These are phyloP conservation scores for Podospora sp. DNA, from an alignment of 495 filamentous ascomycete genomes.

Conservation along the genomic window DNA sequence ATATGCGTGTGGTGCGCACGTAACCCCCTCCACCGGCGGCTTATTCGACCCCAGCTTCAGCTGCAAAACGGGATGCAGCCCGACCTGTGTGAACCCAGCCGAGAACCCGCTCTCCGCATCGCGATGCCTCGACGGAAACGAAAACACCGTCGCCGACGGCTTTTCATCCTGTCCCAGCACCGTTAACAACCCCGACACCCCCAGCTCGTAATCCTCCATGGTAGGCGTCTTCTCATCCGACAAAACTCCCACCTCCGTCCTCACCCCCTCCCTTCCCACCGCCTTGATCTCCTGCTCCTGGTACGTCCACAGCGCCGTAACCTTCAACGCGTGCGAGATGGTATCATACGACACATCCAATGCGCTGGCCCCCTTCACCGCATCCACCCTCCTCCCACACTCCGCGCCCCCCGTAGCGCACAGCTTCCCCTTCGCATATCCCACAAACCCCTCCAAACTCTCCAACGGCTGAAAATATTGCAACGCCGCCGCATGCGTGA, in stretches of 20 bases:
- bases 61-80: constrained; percentile 85
- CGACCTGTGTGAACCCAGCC: constrained; percentile 68
- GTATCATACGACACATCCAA: constrained; percentile 80
- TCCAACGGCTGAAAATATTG: constrained; percentile 71
- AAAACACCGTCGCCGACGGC: constrained; percentile 72
- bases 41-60: constrained; percentile 51
- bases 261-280: constrained; percentile 34
- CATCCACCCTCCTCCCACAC: constrained; percentile 37
- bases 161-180: constrained; percentile 75
- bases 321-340: constrained; percentile 63
- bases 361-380: constrained; percentile 54
- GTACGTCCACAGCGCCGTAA: constrained; percentile 63
- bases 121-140: constrained; percentile 83
- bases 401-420: constrained; percentile 50
- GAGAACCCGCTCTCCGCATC: constrained; percentile 56
- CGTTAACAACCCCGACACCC: constrained; percentile 75
- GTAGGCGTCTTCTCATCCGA: constrained; percentile 61
- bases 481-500: constrained; percentile 63
- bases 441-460: constrained; percentile 56
- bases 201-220: constrained; percentile 69
- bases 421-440: constrained; percentile 58
- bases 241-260: constrained; percentile 83
- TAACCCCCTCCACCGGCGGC: constrained; percentile 41
- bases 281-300: constrained; percentile 43
- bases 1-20: constrained; percentile 78